Percentiles rank a stretch among this genome's conserved stretches.
These are phyloP conservation scores for Kluyveromyces dobzhanskii DNA, from an alignment of 805 yeast genomes.

Conservation along the genomic window DNA sequence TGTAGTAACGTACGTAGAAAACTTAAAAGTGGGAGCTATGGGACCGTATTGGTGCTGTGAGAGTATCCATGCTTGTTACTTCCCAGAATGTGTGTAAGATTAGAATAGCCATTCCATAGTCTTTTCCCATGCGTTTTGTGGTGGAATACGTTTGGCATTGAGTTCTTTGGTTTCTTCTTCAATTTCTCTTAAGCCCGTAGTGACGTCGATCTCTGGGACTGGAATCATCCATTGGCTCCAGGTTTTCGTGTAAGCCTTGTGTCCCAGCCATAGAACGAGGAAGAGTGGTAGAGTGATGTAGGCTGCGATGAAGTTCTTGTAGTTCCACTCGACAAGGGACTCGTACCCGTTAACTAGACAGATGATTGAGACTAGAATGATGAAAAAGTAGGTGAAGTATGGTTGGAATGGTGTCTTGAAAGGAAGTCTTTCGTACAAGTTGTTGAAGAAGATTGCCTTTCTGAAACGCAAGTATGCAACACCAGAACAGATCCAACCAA, in stretches of 20 bases:
- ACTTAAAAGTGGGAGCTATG: too few species aligned
- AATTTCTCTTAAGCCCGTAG: slow-evolving; percentile 50
- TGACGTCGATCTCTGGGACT: slow-evolving; percentile 49
- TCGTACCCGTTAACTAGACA: slow-evolving; percentile 67
- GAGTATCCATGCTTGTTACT: too few species aligned
- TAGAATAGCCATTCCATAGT: slow-evolving; percentile 17
- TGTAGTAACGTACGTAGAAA: too few species aligned
- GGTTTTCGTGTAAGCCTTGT: slow-evolving; percentile 40
- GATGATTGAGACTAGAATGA: slow-evolving; percentile 42
- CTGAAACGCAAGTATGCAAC: slow-evolving; percentile 55
- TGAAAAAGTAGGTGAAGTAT: slow-evolving; percentile 46
- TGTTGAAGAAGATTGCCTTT: slow-evolving; percentile 49
- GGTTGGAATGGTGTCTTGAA: slow-evolving; percentile 51
- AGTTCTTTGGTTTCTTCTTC: slow-evolving; percentile 41
- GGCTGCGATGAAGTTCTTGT: slow-evolving; percentile 59
- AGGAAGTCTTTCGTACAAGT: slow-evolving; percentile 47
- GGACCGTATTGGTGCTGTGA: too few species aligned
- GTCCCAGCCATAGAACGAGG: slow-evolving; percentile 47
- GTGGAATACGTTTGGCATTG: slow-evolving; percentile 18
- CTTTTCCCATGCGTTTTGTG: slow-evolving; percentile 14
- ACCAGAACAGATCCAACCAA: slow-evolving; percentile 51
- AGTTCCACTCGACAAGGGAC: slow-evolving; percentile 48
- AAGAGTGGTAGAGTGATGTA: slow-evolving; percentile 47
- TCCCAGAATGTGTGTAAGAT: too few species aligned
- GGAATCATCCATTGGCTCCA: slow-evolving; percentile 40